These are phyloP conservation scores for Plasmodium fragile DNA, from an alignment of 169 alveolate species.

Conservation along the genomic window DNA sequence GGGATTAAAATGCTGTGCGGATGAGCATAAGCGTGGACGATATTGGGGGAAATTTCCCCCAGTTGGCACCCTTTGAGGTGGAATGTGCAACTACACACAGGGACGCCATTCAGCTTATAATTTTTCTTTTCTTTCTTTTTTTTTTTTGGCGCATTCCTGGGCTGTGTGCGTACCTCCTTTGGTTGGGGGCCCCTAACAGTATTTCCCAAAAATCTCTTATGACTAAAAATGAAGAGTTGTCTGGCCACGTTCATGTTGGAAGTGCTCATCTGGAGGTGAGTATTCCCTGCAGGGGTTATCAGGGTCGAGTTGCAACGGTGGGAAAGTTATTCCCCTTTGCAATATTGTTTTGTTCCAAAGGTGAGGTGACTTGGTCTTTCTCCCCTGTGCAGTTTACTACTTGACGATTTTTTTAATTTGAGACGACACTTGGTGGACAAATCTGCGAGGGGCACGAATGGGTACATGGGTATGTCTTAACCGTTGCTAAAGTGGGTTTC, in stretches of 20 bases:
- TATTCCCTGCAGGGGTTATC: neutral
- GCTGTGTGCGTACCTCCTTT: constrained; percentile 17
- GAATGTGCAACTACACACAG: neutral
- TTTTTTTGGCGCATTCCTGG: neutral
- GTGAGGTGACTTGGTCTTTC: neutral
- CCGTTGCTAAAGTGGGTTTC: neutral
- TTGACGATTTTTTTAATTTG: constrained; percentile 46
- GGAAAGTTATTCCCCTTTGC: neutral
- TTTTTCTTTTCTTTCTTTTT: neutral
- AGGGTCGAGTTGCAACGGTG: neutral
- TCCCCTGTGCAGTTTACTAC: constrained; percentile 4
- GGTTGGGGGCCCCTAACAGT: constrained; percentile 62
- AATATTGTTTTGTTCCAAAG: neutral
- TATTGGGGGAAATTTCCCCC: neutral
- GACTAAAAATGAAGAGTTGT: neutral
- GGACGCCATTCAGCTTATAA: neutral
- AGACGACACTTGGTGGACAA: constrained; percentile 56
- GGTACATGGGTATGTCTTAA: neutral
- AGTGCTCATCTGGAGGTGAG: neutral
- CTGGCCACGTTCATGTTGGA: constrained; percentile 11
- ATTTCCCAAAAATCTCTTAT: constrained; percentile 50
- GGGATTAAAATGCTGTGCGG: neutral
- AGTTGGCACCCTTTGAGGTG: neutral
- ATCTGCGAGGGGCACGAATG: constrained; percentile 12
- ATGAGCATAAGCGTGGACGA: neutral